Evolutionary conservation across 75 land plant genomes (phyloP).

Genomic region (Cryptomeria japonica): DNA sequence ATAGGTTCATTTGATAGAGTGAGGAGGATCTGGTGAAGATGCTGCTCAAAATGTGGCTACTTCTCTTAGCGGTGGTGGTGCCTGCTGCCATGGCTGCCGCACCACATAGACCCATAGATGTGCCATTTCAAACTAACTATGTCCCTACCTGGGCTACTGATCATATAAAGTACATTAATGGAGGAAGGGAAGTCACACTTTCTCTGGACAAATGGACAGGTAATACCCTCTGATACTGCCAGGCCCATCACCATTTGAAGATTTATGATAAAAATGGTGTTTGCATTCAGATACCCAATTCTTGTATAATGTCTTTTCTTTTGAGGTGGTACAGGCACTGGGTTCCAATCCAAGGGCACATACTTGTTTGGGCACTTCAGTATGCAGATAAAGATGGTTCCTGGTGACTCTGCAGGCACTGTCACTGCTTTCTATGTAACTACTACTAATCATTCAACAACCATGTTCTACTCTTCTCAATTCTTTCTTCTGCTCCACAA

Average conservation of each 20-base stretch:
- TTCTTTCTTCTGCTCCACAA: background rate
- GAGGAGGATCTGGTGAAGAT: background rate
- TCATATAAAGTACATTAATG: slow-evolving; percentile 31
- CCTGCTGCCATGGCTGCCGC: slow-evolving; percentile 2
- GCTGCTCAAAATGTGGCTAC: background rate
- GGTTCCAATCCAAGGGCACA: slow-evolving; percentile 32
- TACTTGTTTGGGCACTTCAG: slow-evolving; percentile 41
- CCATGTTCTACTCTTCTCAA: background rate
- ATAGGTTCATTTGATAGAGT: background rate
- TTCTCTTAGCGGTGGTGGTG: background rate
- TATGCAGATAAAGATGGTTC: slow-evolving; percentile 38
- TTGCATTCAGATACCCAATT: background rate
- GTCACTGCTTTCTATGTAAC: slow-evolving; percentile 38
- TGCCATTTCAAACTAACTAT: slow-evolving; percentile 28
- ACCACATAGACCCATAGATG: slow-evolving; percentile 16
- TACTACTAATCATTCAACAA: background rate
- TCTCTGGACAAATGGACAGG: slow-evolving; percentile 31
- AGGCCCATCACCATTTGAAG: background rate
- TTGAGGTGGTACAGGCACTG: slow-evolving; percentile 20
- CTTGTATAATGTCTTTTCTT: background rate
- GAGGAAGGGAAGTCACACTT: slow-evolving; percentile 25
- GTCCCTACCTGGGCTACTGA: slow-evolving; percentile 28
- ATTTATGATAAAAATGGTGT: background rate
- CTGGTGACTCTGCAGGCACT: slow-evolving; percentile 41
- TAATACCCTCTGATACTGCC: slow-evolving; percentile 16